Base-by-base conservation (phyloP, 2,329 filamentous ascomycete species). In the Diplocarpon mali region DNA sequence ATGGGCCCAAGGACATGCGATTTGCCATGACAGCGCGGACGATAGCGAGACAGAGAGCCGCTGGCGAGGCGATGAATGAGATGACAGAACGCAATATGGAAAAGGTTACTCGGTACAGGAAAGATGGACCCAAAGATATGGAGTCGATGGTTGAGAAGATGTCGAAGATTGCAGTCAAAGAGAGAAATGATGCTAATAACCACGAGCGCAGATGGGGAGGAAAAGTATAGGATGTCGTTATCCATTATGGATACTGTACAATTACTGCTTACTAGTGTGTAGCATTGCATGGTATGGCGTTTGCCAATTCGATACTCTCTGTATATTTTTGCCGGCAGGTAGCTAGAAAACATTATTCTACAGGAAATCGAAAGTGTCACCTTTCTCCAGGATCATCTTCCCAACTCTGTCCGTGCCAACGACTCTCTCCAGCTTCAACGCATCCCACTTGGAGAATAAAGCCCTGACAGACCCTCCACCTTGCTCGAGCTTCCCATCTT, bases 361-460 rank as follows among this genome's bases (percentile, higher is more conserved):
- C 49, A 94, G 72, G 71, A 96, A 96, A 61, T 95, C 89, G 75
- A 96, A 98, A 1, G 85, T 92, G 73, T 96, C 90, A 3, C 80
- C 81, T 59, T 77, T 79, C 56, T 93, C 87, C 50, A 73, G 75
- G 45, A 95, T 69, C 87, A 98, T 92, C 62, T 79, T 85, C 13
- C 78, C 80, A 6, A 92, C 79, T 50, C 92, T 76, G 66, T 83
- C 77, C 2, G 75, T 85, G 1, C 92, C 92, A 2, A 89, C 89
- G 32, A 96, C 69, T 46, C 92, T 75, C 70, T 98, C 92, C 57
- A 96, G 65, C 68, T 85, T 89, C 67, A 96, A 69, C 11, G 80
- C 76, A 67, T 98, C 92, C 72, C 88, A 95, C 63, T 80, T 88
- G 8, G 85, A 90, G 61, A 96, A 96, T 51, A 92, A 62, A 60